Evolutionary conservation across 202 grass and related monocot species (phyloP), one percentile per base, ranked within the genome.

Genomic region (Dendrocalamus latiflorus): DNA sequence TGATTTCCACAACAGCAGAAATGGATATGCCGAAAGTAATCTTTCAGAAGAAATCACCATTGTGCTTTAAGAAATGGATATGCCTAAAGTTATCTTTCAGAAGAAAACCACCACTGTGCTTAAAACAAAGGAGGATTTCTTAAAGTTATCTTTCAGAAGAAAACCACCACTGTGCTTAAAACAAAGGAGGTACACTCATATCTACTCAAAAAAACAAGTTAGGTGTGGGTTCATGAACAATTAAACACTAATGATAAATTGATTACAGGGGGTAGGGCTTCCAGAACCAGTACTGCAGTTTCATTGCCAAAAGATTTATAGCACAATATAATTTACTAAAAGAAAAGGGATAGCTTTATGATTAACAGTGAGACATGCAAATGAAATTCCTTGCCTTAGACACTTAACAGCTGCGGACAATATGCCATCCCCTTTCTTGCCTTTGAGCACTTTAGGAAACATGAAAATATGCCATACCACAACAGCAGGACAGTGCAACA

Each of bases 11-110:
- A 28, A 4, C 6, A 81, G 51, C 25, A 81, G 37, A 47, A 58
- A 83, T n/a, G 44, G 36, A 71, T 54, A 70, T 64, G 22, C 42
- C 10, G 11, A 68, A 63, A 60, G 2, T 37, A 75, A 84, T 26
- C 9, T 64, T 76, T 81, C n/a, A 83, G 11, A 84, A 74, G 5
- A 33, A 76, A 41, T 17, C 8, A 51, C 17, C 54, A 79, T 65
- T 36, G 69, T 74, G 51, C 25, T 39, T 36, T 4, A 65, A 54
- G 44, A 34, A 30, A 73, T 18, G 69, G 26, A 51, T 47, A 63
- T 41, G 10, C 61, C 59, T 33, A 33, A 33, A 33, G 33, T 33
- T 33, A 33, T 33, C 33, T 33, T 33, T 33, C 33, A 33, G 33
- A 33, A 33, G 33, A 33, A 39, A n/a, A 24, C 20, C 33, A 75